These are phyloP conservation scores for Trichosporon asahii DNA, from an alignment of 1,284 basidiomycete genomes.

Conservation along the genomic window DNA sequence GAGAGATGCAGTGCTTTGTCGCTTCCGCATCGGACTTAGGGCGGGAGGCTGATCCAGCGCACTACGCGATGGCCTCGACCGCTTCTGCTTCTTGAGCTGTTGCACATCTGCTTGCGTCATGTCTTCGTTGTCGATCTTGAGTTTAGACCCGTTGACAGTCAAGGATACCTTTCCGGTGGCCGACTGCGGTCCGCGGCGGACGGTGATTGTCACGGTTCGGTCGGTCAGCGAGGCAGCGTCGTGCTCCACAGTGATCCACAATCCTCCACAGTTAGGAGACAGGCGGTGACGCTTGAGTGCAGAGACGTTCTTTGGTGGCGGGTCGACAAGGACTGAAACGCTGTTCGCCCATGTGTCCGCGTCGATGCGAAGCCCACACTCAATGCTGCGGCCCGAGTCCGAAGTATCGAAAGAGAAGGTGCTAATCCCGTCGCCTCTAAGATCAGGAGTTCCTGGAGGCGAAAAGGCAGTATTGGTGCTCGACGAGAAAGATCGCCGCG, in stretches of 20 bases:
- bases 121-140: constrained; percentile 87
- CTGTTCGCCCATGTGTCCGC: constrained; percentile 84
- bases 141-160: constrained; percentile 83
- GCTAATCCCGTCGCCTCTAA: background rate
- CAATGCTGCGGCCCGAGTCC: constrained; percentile 55
- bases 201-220: constrained; percentile 64
- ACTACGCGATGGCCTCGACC: constrained; percentile 77
- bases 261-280: constrained; percentile 80
- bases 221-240: constrained; percentile 71
- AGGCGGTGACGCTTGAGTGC: constrained; percentile 84
- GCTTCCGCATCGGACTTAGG: constrained; percentile 62
- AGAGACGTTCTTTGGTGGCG: constrained; percentile 79
- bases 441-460: background rate
- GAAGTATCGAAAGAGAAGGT: constrained; percentile 7
- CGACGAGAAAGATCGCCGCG: constrained; percentile 55
- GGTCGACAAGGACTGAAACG: constrained; percentile 88
- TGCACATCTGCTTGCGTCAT: constrained; percentile 85
- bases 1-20: constrained; percentile 37
- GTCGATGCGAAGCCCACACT: constrained; percentile 93
- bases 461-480: constrained; percentile 45
- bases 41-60: constrained; percentile 90
- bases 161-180: constrained; percentile 62
- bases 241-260: constrained; percentile 95
- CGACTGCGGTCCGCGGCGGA: constrained; percentile 62
- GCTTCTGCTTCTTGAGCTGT: constrained; percentile 73